phyloP scores from a whole-genome alignment of 1,139 yeast genomes.

The Saccharomycopsis hybrid region DNA sequence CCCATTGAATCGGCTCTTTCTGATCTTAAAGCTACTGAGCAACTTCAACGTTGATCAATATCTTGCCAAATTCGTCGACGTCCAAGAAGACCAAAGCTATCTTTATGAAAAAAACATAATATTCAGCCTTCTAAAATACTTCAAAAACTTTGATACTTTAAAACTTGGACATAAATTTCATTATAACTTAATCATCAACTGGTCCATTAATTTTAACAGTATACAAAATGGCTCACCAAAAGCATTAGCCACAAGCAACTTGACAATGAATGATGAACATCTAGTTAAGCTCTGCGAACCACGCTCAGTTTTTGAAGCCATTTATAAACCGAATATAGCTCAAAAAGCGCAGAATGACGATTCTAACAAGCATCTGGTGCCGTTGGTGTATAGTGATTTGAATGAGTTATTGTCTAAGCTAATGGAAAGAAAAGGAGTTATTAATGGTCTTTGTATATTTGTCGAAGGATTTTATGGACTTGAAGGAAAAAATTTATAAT shows the following conservation, averaged over 20 bases:
- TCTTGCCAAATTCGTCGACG: no score
- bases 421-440: slow-evolving; percentile 5
- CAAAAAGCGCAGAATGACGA: neutral
- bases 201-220: neutral
- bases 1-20: no score
- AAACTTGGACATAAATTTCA: no score
- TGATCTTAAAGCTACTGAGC: no score
- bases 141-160: no score
- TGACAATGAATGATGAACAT: neutral
- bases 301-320: neutral
- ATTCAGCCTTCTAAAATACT: no score
- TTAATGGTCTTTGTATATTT: slow-evolving; percentile 6
- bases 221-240: neutral
- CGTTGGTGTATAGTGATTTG: neutral
- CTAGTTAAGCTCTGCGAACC: slow-evolving; percentile 2
- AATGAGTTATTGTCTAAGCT: neutral
- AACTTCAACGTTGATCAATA: no score
- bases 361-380: neutral
- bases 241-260: neutral
- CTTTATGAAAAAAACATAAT: no score
- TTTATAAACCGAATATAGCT: neutral
- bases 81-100: no score
- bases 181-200: no score
- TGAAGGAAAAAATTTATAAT: neutral
- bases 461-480: slow-evolving; percentile 1